These are phyloP conservation scores for Polytrichum formosum DNA, from an alignment of 225 moss, liverwort and hornwort genomes.

Conservation along the genomic window DNA sequence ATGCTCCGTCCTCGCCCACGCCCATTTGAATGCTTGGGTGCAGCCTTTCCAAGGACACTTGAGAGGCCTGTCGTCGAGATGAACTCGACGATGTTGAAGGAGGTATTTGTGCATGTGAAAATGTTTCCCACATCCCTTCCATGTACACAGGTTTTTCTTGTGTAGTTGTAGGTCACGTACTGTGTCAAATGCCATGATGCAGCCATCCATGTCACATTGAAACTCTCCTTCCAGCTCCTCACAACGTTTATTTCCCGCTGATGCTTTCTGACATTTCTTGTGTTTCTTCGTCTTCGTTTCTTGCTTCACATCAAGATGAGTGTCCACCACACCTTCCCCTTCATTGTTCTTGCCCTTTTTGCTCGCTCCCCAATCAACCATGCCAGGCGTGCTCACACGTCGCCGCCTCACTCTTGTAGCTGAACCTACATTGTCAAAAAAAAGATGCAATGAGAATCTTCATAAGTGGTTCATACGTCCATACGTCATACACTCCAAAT, in stretches of 20 bases:
- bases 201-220: conserved; percentile 89
- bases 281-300: conserved; percentile 33
- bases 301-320: conserved; percentile 18
- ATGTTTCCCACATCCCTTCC: conserved; percentile 89
- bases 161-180: conserved; percentile 77
- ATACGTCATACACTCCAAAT: too few relatives aligned
- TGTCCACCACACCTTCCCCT: conserved; percentile 15
- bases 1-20: conserved; percentile 97
- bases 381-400: conserved; percentile 43
- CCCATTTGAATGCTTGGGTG: conserved; percentile 88
- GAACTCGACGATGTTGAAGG: conserved; percentile 89
- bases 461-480: too few relatives aligned
- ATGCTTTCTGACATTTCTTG: conserved; percentile 23
- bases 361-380: conserved; percentile 34
- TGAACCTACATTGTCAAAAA: conserved; percentile 35
- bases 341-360: conserved; percentile 29
- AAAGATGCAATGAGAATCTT: too few relatives aligned
- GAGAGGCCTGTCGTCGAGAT: conserved; percentile 85
- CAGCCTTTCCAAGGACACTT: conserved; percentile 90
- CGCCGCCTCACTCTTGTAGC: conserved; percentile 46
- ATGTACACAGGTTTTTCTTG: conserved; percentile 86
- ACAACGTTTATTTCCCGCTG: conserved; percentile 27
- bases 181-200: conserved; percentile 84
- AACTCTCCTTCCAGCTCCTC: conserved; percentile 71
- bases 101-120: conserved; percentile 97